phyloP scores from a whole-genome alignment of 805 yeast species.

The Lachancea meyersii region DNA sequence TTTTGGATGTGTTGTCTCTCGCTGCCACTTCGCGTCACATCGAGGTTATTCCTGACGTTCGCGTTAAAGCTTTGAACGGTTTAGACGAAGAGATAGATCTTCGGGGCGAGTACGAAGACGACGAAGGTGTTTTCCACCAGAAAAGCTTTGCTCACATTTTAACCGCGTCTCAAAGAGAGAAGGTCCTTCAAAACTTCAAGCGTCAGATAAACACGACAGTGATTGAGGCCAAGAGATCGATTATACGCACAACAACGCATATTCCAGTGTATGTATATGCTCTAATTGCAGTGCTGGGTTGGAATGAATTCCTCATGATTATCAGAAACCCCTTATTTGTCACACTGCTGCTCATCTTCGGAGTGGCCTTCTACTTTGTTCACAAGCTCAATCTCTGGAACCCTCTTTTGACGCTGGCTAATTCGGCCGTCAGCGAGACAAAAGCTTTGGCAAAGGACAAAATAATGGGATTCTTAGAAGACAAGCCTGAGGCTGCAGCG shows the following conservation, averaged over 20 bases:
- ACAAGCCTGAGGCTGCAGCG: slow-evolving; percentile 34
- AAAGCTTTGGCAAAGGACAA: slow-evolving; percentile 50
- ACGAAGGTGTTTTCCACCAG: slow-evolving; percentile 37
- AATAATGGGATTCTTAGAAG: slow-evolving; percentile 51
- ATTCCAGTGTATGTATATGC: slow-evolving; percentile 81
- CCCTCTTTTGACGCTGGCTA: slow-evolving; percentile 59
- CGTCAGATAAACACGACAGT: slow-evolving; percentile 73
- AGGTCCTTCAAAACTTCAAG: slow-evolving; percentile 53
- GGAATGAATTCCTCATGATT: slow-evolving; percentile 92
- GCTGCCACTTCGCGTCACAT: slow-evolving; percentile 49
- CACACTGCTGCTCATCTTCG: slow-evolving; percentile 48
- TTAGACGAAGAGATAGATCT: slow-evolving; percentile 17
- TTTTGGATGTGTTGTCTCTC: slow-evolving; percentile 53
- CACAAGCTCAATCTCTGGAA: slow-evolving; percentile 68
- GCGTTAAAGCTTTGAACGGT: slow-evolving; percentile 30
- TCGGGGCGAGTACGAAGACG: slow-evolving; percentile 33
- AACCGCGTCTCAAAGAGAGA: slow-evolving; percentile 49
- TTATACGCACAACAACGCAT: slow-evolving; percentile 66
- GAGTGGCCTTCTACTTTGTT: slow-evolving; percentile 60
- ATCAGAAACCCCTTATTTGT: slow-evolving; percentile 81
- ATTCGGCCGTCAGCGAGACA: slow-evolving; percentile 52
- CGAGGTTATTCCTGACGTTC: slow-evolving; percentile 55
- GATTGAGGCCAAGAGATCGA: slow-evolving; percentile 83
- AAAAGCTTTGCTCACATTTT: slow-evolving; percentile 53
- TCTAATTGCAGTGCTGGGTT: slow-evolving; percentile 71